Base-by-base conservation (phyloP, 2,329 filamentous ascomycete species). In the Boeremia lycopersici region DNA sequence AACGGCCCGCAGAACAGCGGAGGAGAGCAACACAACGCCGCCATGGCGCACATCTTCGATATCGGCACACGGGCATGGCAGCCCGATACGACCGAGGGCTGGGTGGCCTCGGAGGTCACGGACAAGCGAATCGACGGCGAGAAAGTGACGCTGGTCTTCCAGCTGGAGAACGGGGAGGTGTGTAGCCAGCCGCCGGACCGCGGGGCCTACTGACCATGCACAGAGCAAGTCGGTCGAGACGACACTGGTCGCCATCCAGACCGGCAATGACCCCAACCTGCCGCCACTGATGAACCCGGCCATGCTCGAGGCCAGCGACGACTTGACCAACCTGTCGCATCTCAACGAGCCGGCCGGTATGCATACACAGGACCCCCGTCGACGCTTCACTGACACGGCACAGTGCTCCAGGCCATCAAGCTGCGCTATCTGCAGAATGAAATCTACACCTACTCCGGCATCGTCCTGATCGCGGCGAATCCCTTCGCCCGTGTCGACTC, bases 371-470 rank as follows among this genome's bases (percentile, higher is more conserved):
- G 54, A 15, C 19, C 35, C 15, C 35, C 6, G 3, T 11, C 10
- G 11, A 12, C 33, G 13, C n/a, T 33, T 12, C 60, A 48, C 70
- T 73, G 62, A 73, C 65, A 31, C 39, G 47, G 56, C 73, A 67
- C 76, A 96, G 96, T 99, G 58, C 81, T 99, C 62, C 95, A 99
- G 83, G 95, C 95, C 51, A 99, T 99, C 77, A 92, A 93, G 74
- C 85, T 99, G 73, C 91, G 95, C 76, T 99, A 99, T 80, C 84
- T 90, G 61, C 95, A 99, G 77, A 98, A 98, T 79, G 95, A 99
- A 77, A 99, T 99, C 71, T 99, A 99, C 82, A 99, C 95, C 72
- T 99, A 99, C 81, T 96, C 91, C 75, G 95, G 95, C 74, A 98
- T 99, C 72, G 95, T 99, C 63, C 84, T 99, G 67, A 99, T 99